A percentile compares a stretch with the other conserved stretches of the same genome.
phyloP scores from a whole-genome alignment of 1,139 yeast species.

The Saccharomyces hybrid region DNA sequence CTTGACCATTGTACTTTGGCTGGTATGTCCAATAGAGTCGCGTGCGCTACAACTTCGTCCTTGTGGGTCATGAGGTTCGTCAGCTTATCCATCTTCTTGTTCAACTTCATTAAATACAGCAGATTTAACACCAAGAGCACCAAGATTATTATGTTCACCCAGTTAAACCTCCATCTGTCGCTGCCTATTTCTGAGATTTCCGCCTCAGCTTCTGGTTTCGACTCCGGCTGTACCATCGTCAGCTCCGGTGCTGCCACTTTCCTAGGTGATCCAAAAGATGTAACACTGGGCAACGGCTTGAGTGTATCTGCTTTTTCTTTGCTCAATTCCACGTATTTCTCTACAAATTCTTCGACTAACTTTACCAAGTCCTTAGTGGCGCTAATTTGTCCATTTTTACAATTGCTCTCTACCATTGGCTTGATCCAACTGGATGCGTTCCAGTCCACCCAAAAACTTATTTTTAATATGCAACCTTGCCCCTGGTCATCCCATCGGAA shows the following conservation, averaged over 20 bases:
- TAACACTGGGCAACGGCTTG: not conserved
- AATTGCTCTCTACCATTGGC: slow-evolving; percentile 82
- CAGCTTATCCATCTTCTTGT: not conserved
- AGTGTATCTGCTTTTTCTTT: not conserved
- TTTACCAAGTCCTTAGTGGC: slow-evolving; percentile 35
- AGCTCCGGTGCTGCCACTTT: not conserved
- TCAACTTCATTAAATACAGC: not conserved
- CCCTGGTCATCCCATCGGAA: slow-evolving; percentile 58
- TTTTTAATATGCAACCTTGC: slow-evolving; percentile 51
- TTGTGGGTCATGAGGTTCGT: not conserved
- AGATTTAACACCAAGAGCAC: not conserved
- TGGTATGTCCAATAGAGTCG: not conserved
- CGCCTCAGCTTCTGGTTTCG: not conserved
- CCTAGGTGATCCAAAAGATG: not conserved
- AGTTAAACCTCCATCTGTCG: not conserved
- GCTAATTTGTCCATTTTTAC: slow-evolving; percentile 76
- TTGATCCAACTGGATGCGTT: slow-evolving; percentile 88
- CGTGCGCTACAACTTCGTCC: not conserved
- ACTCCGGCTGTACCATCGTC: not conserved
- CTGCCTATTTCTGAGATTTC: not conserved
- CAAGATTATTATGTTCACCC: not conserved
- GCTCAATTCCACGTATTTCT: slow-evolving; percentile 5
- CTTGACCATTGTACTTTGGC: not conserved
- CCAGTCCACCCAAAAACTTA: slow-evolving; percentile 77
- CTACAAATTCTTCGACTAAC: slow-evolving; percentile 14